Percentiles rank a stretch among this genome's conserved stretches.
Evolutionary conservation across 495 filamentous ascomycete genomes (phyloP).

Genomic region (Podospora tetraspora): DNA sequence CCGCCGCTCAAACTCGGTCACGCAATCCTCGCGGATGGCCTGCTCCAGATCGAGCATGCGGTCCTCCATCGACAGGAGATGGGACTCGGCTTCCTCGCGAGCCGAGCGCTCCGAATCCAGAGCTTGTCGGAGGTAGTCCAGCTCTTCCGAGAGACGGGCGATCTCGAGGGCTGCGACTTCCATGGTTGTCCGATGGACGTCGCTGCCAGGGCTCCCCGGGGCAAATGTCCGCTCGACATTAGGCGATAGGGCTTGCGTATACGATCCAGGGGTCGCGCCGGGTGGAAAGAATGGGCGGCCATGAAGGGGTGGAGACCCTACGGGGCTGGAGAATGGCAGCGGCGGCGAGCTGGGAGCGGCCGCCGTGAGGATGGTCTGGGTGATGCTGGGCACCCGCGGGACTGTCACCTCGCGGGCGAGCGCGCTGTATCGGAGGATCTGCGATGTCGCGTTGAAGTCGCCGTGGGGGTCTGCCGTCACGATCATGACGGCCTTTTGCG

Average conservation of each 20-base stretch:
- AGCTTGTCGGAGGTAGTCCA: slow-evolving; percentile 65
- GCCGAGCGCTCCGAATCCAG: slow-evolving; percentile 50
- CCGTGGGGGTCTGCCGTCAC: slow-evolving; percentile 92
- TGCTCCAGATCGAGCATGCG: slow-evolving; percentile 68
- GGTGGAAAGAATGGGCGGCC: slow-evolving; percentile 37
- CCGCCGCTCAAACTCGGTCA: slow-evolving; percentile 73
- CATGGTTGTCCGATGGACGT: slow-evolving; percentile 59
- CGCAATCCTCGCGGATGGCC: slow-evolving; percentile 86
- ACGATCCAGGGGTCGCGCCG: slow-evolving; percentile 33
- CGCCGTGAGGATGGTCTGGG: slow-evolving; percentile 36
- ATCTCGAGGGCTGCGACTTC: slow-evolving; percentile 72
- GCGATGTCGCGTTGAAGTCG: slow-evolving; percentile 93
- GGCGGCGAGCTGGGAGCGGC: slow-evolving; percentile 22
- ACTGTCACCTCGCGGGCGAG: slow-evolving; percentile 91
- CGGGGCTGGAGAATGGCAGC: slow-evolving; percentile 30
- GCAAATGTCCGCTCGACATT: slow-evolving; percentile 28
- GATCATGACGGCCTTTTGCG: slow-evolving; percentile 91
- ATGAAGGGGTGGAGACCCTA: slow-evolving; percentile 29
- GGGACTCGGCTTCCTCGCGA: slow-evolving; percentile 55
- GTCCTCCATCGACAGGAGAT: slow-evolving; percentile 58
- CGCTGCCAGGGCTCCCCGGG: slow-evolving; percentile 47
- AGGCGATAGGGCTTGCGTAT: slow-evolving; percentile 20
- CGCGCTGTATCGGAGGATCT: slow-evolving; percentile 93
- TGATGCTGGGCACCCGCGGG: slow-evolving; percentile 75
- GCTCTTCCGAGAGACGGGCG: slow-evolving; percentile 63